Evolutionary conservation across 148 eudicot species (phyloP).

Genomic region (Linanthus parryae): DNA sequence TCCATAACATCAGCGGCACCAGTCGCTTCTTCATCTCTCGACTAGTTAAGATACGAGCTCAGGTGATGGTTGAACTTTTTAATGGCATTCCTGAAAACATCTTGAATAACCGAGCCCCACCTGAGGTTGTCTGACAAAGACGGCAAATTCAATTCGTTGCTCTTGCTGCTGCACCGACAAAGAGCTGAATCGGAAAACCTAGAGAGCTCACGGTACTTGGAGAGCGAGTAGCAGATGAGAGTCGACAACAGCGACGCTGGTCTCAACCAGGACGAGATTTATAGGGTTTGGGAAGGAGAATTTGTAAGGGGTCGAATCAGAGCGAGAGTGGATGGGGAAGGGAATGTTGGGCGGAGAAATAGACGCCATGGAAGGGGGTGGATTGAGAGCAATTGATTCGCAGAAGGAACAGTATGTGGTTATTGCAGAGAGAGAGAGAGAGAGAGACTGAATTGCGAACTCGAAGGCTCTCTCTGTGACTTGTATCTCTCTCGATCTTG

Average conservation of each 20-base stretch:
- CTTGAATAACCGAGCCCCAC: slow-evolving; percentile 40
- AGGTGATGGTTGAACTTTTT: slow-evolving; percentile 43
- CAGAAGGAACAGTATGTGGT: no score
- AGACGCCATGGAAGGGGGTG: slow-evolving; percentile 74
- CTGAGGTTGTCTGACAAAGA: slow-evolving; percentile 19
- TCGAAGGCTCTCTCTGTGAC: no score
- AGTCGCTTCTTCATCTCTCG: slow-evolving; percentile 2
- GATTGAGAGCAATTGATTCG: no score
- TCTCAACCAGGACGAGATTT: slow-evolving; percentile 12
- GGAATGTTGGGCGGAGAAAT: slow-evolving; percentile 44
- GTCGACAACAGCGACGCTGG: slow-evolving; percentile 6
- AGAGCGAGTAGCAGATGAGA: slow-evolving; percentile 9
- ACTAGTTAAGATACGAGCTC: slow-evolving; percentile 16
- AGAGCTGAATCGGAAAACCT: slow-evolving; percentile 26
- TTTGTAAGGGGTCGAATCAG: slow-evolving; percentile 24
- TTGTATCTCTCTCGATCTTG: no score
- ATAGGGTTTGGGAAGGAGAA: slow-evolving; percentile 26
- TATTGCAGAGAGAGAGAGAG: no score
- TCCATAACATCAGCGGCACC: background rate
- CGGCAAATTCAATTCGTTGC: slow-evolving; percentile 17
- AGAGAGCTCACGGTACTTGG: slow-evolving; percentile 1
- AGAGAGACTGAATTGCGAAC: no score
- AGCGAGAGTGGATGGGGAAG: no score
- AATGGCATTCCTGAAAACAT: slow-evolving; percentile 30
- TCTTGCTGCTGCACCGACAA: slow-evolving; percentile 37